These are phyloP conservation scores for Coriolopsis trogii DNA, from an alignment of 1,284 basidiomycete species.

Conservation along the genomic window DNA sequence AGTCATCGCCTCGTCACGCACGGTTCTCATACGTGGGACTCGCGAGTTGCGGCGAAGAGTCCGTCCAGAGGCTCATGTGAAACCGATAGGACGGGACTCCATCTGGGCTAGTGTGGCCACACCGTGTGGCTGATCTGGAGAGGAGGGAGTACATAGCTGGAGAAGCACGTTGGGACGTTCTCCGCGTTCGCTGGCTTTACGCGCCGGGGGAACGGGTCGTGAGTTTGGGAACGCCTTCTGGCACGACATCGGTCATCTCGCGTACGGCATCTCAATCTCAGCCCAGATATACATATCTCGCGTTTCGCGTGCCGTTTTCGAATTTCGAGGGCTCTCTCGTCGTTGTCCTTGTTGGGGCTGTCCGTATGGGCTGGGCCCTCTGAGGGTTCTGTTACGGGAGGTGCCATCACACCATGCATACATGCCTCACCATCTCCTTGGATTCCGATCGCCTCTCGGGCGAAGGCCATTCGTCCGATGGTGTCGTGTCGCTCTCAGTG, in stretches of 20 bases:
- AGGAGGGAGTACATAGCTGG: too few relatives aligned
- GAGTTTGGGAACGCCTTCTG: too few relatives aligned
- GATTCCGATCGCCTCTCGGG: conserved; percentile 18
- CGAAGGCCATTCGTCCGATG: conserved; percentile 21
- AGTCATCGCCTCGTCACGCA: too few relatives aligned
- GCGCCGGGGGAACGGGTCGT: conserved; percentile 10
- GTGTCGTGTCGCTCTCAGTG: conserved; percentile 18
- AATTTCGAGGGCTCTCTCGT: conserved; percentile 26
- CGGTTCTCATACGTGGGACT: conserved; percentile 11
- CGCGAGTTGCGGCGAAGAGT: neutral
- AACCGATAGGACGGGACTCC: too few relatives aligned
- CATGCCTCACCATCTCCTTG: too few relatives aligned
- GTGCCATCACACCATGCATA: conserved; percentile 13
- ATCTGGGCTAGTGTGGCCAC: neutral
- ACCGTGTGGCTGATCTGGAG: neutral
- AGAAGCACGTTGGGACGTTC: too few relatives aligned
- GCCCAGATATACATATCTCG: too few relatives aligned
- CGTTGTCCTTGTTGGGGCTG: too few relatives aligned
- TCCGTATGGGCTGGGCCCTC: conserved; percentile 20
- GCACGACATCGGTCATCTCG: conserved; percentile 18
- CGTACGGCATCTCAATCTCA: conserved; percentile 24
- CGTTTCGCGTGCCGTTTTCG: too few relatives aligned
- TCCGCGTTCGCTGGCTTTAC: conserved; percentile 10
- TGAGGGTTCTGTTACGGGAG: conserved; percentile 12
- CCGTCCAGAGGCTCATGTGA: too few relatives aligned